Evolutionary conservation across 2,329 filamentous ascomycete species (phyloP), one percentile per base, ranked within the genome.

Genomic region (Aspergillus caelatus): DNA sequence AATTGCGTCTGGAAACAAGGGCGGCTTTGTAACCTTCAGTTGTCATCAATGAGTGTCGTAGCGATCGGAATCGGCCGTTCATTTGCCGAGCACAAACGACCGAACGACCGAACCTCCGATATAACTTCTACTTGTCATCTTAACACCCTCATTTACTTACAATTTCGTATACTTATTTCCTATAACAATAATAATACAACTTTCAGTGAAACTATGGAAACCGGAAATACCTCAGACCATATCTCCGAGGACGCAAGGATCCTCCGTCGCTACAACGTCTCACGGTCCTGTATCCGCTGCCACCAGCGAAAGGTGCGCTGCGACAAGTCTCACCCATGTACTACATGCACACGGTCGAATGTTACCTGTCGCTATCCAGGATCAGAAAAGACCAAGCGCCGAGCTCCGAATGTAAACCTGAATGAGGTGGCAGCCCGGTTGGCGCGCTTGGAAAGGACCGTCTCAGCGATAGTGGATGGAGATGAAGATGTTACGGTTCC

Each of bases 251-350:
- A 52, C n/a, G 6, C 26, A 19, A 28, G 16, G 4, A 19, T 52
- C 14, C 56, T 62, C 26, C 65, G 71, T 5, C 70, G 71, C 8
- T 72, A 72, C 48, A 71, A 72, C 32, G 71, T 72, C 26, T 68
- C 71, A 41, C 70, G 72, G 26, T 74, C 72, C 34, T 75, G 72
- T 53, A 57, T 75, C 32, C 70, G 71, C 39, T 75, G 72, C 61
- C 72, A 75, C 36, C 68, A 71, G 54, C 69, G 73, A 45, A 75
- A 75, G 46, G 70, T 75, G 34, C 66, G 68, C 11, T 75, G 72
- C 52, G 69, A 75, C 60, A 73, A 67, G 46, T 57, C 41, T 5
- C 30, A 57, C 5, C 72, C 72, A 50, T 75, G 72, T 57, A 60
- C 55, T 43, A 66, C 66, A 41, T 75, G 72, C 39, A 19, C 62